A percentile compares a stretch with the other conserved stretches of the same genome.
Conservation (phyloP, 805 yeast genomes). For the Huiozyma naganishii region DNA sequence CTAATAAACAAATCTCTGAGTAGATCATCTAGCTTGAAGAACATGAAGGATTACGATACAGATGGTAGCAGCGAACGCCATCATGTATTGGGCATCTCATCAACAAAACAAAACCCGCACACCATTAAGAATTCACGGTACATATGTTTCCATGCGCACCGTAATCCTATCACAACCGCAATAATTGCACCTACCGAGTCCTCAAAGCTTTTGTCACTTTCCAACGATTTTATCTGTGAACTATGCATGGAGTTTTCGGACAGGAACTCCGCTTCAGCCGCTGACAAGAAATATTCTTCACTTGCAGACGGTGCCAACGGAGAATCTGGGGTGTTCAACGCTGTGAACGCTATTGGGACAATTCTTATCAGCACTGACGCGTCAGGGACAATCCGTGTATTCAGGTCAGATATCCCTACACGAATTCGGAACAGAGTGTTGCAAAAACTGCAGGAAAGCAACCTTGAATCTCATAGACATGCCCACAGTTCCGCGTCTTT, state of each 20-base stretch:
- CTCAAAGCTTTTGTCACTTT: constrained; percentile 49
- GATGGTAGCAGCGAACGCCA: background rate
- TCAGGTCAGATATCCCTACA: constrained; percentile 68
- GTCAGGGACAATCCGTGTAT: constrained; percentile 61
- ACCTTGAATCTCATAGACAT: background rate
- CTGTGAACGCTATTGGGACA: constrained; percentile 27
- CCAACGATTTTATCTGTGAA: constrained; percentile 75
- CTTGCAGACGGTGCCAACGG: background rate
- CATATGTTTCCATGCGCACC: constrained; percentile 67
- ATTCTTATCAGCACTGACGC: constrained; percentile 73
- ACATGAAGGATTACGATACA: background rate
- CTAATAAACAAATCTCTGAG: too few relatives aligned
- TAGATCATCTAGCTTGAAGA: too few relatives aligned
- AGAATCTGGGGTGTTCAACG: constrained; percentile 10
- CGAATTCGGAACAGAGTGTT: constrained; percentile 30
- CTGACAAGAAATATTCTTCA: background rate
- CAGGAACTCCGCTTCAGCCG: background rate
- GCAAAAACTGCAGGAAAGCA: constrained; percentile 9
- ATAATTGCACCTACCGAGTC: constrained; percentile 67
- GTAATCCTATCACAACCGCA: constrained; percentile 61
- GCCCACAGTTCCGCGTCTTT: background rate
- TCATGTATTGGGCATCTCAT: background rate
- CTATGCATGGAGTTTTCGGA: constrained; percentile 28
- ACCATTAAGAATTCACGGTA: constrained; percentile 39
- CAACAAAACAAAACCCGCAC: background rate